These are phyloP conservation scores for Lotmaria passim DNA, from an alignment of 208 protist genomes.

Conservation along the genomic window DNA sequence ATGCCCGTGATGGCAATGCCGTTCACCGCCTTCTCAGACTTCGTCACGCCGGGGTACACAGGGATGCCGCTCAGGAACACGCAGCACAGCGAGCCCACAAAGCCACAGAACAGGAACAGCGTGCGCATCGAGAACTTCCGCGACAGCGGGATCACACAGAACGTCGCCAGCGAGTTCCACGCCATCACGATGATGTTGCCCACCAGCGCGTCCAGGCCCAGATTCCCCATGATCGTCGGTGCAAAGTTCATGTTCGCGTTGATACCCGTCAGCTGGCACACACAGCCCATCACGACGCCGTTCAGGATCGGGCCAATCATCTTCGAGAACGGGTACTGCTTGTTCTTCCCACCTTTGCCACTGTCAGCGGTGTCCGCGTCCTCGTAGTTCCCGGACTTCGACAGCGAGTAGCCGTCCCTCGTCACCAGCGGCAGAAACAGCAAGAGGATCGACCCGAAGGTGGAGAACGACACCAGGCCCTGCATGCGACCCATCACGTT, in stretches of 20 bases:
- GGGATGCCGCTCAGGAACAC: slow-evolving; percentile 60
- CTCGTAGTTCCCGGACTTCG: slow-evolving; percentile 14
- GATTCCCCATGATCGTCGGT: slow-evolving; percentile 54
- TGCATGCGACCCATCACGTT: slow-evolving; percentile 51
- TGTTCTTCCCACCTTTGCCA: slow-evolving; percentile 4
- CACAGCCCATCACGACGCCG: slow-evolving; percentile 40
- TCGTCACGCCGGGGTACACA: slow-evolving; percentile 58
- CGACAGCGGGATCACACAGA: slow-evolving; percentile 59
- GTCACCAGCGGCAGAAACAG: slow-evolving; percentile 46
- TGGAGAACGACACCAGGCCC: slow-evolving; percentile 43
- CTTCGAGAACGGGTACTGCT: slow-evolving; percentile 28
- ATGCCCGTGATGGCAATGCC: slow-evolving; percentile 59
- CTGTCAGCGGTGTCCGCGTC: slow-evolving; percentile 10
- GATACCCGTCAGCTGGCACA: slow-evolving; percentile 74
- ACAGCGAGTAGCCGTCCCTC: slow-evolving; percentile 21
- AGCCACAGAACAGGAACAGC: slow-evolving; percentile 42
- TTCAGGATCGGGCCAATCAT: slow-evolving; percentile 48
- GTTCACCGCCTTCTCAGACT: slow-evolving; percentile 28
- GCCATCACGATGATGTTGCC: slow-evolving; percentile 72
- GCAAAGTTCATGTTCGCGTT: slow-evolving; percentile 80
- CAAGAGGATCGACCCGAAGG: slow-evolving; percentile 35
- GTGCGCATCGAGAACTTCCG: slow-evolving; percentile 47
- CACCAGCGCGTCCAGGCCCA: slow-evolving; percentile 47
- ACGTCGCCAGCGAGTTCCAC: slow-evolving; percentile 62
- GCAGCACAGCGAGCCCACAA: slow-evolving; percentile 51